phyloP scores from a whole-genome alignment of 23 red algal genomes.

The Pyropia yezoensis region DNA sequence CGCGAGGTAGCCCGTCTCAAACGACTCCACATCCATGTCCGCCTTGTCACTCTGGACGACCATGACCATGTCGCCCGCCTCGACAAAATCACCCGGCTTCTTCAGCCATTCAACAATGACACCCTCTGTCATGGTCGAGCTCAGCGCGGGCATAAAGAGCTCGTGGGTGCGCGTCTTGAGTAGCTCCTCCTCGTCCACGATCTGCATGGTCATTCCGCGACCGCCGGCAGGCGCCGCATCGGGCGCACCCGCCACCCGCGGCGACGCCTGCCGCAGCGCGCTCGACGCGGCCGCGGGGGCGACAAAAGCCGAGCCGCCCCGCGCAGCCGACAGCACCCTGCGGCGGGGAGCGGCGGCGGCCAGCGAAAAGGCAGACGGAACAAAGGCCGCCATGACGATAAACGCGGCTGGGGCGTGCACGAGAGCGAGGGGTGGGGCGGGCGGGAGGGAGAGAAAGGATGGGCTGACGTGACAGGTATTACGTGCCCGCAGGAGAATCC shows the following conservation, averaged over 20 bases:
- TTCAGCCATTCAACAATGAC: slow-evolving; percentile 96
- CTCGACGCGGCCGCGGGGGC: too few relatives aligned
- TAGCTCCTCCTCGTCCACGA: slow-evolving; percentile 17
- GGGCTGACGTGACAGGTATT: too few relatives aligned
- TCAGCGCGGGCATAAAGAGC: slow-evolving; percentile 97
- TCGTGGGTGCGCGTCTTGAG: slow-evolving; percentile 66
- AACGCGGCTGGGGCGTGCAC: too few relatives aligned
- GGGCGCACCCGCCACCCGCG: neutral
- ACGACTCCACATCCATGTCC: slow-evolving; percentile 97
- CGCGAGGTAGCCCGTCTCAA: slow-evolving; percentile 85
- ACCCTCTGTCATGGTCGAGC: slow-evolving; percentile 98
- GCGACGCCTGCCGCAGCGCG: too few relatives aligned
- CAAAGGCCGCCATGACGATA: too few relatives aligned
- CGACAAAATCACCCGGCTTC: slow-evolving; percentile 66
- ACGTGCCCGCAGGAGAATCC: too few relatives aligned
- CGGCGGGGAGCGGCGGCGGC: too few relatives aligned
- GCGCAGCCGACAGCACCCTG: too few relatives aligned
- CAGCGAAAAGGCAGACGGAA: too few relatives aligned
- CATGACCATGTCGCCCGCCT: slow-evolving; percentile 75
- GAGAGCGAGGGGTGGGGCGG: too few relatives aligned
- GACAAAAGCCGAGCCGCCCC: too few relatives aligned
- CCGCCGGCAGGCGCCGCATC: neutral
- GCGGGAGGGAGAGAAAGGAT: too few relatives aligned
- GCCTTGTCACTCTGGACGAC: slow-evolving; percentile 98
- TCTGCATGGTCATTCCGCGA: neutral